Percentiles rank a stretch among this genome's conserved stretches.
These are phyloP conservation scores for Tuber brumale DNA, from an alignment of 495 filamentous ascomycete genomes.

Conservation along the genomic window DNA sequence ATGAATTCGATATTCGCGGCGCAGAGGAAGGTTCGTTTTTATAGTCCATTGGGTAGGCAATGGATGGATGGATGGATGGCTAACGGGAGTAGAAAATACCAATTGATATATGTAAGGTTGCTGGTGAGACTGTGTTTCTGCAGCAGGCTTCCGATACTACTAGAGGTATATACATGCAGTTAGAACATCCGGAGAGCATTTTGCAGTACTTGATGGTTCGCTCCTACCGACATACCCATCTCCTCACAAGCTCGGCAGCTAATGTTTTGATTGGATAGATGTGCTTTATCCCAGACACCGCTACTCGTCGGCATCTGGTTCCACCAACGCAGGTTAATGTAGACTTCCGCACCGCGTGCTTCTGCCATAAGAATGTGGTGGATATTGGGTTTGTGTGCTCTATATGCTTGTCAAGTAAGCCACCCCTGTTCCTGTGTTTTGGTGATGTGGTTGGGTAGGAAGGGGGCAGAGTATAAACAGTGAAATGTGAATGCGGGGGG, in stretches of 20 bases:
- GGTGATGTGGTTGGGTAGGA: neutral
- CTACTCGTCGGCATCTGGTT: constrained; percentile 58
- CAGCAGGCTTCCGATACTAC: constrained; percentile 93
- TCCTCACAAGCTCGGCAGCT: neutral
- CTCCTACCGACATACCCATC: neutral
- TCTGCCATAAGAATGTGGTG: constrained; percentile 86
- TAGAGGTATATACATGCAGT: constrained; percentile 73
- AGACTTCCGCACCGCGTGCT: constrained; percentile 94
- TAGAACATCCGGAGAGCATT: constrained; percentile 60
- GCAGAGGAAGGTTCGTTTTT: constrained; percentile 52
- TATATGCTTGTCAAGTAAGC: constrained; percentile 79
- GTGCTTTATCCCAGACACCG: constrained; percentile 76
- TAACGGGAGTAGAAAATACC: constrained; percentile 56
- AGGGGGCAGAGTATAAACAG: neutral
- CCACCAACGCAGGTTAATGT: constrained; percentile 77
- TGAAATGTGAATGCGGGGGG: neutral
- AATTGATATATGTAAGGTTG: constrained; percentile 81
- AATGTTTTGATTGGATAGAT: constrained; percentile 46
- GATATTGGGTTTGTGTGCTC: constrained; percentile 93
- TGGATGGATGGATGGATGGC: neutral
- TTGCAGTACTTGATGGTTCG: constrained; percentile 77
- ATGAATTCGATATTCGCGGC: constrained; percentile 98
- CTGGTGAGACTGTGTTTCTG: constrained; percentile 82
- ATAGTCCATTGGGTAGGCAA: neutral
- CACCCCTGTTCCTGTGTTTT: neutral